Evolutionary conservation across 257 asterid species (phyloP).

Genomic region (Nicotiana knightiana): DNA sequence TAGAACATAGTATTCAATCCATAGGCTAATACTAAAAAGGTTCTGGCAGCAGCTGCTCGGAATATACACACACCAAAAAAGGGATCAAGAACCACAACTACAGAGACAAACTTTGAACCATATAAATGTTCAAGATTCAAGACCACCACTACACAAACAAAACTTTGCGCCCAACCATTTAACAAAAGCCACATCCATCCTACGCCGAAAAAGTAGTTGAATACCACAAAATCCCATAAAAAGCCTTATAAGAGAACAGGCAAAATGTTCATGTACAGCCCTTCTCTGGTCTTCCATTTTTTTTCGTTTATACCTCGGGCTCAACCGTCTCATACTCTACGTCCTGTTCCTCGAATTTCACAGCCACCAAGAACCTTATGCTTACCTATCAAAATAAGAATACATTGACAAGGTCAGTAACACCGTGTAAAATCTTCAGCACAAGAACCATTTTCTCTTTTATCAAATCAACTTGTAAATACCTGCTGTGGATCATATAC

Average conservation of each 20-base stretch:
- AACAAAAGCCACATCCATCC: neutral
- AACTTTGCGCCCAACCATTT: neutral
- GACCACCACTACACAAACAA: neutral
- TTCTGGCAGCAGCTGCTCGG: no score
- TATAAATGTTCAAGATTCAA: neutral
- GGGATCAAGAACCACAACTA: neutral
- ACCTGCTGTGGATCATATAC: conserved; percentile 78
- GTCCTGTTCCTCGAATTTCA: conserved; percentile 65
- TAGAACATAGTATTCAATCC: no score
- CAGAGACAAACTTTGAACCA: neutral
- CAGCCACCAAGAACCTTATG: conserved; percentile 68
- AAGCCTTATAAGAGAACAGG: neutral
- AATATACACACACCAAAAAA: neutral
- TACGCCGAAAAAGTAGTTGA: neutral
- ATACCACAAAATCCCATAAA: conserved; percentile 1
- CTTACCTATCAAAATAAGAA: conserved; percentile 24
- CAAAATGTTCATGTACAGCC: conserved; percentile 17
- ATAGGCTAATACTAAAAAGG: no score
- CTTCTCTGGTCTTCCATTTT: neutral
- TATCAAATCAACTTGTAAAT: neutral
- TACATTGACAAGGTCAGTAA: neutral
- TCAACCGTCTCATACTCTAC: conserved; percentile 38
- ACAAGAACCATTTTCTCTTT: neutral
- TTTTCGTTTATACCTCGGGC: neutral
- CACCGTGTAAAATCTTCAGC: neutral